Evolutionary conservation across 2,329 filamentous ascomycete species (phyloP), one percentile per base, ranked within the genome.

Genomic region (Corynespora cassiicola): DNA sequence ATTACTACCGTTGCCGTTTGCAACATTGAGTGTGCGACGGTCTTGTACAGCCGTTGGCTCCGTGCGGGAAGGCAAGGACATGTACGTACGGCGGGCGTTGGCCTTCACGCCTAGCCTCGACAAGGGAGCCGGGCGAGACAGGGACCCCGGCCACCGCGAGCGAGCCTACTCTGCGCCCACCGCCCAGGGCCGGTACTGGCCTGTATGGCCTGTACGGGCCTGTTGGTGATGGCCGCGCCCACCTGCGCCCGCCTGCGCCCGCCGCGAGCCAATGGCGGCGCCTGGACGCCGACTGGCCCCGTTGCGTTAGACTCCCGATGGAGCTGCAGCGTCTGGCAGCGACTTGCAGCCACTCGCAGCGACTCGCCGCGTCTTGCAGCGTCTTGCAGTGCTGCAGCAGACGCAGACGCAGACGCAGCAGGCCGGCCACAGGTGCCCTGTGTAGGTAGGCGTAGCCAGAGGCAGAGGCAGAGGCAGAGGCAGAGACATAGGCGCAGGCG

Each of bases 1-100:
- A 69, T 68, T 68, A 50, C 62, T 60, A 51, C 62, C 58, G 64
- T 61, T 64, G 57, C 62, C 60, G 63, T 68, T 69, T 68, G 64
- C 65, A 66, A 67, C 59, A 58, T 54, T 50, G 56, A 64, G 58
- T 66, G n/a, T n/a, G 63, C 63, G 61, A 67, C 65, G 56, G 54
- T 60, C 57, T 53, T 62, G 58, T 59, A 64, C 59, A 65, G 60
- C 61, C 63, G 62, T 67, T 66, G 61, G 56, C 57, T 60, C 61
- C 59, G 62, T 63, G 58, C 61, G 63, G 60, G 62, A 64, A 57
- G 54, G 54, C 59, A 60, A 59, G 60, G 57, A 59, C 55, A 61
- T 50, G 56, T 58, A 63, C 52, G 52, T 60, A 61, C 52, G 52
- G 50, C 52, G 52, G 54, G 50, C 55, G 46, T 49, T 58, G 54